Conservation (phyloP, 148 eudicot genomes). For the Cornus suecica region DNA sequence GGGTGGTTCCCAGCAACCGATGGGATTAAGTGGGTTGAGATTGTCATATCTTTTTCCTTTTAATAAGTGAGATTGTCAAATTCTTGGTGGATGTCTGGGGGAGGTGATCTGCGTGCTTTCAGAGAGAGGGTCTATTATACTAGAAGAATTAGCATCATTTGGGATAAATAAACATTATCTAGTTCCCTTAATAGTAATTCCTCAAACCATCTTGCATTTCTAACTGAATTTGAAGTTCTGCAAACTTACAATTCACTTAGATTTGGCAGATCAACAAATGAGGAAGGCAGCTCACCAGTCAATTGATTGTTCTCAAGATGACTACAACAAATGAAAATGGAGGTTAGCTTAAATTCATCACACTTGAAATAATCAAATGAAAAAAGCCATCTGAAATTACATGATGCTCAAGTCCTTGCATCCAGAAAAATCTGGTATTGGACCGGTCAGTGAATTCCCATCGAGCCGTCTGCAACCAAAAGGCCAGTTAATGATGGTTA, state of each 20-base stretch:
- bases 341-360: background rate
- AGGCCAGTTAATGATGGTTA: constrained; percentile 11
- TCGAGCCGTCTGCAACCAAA: constrained; percentile 75
- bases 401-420: constrained; percentile 70
- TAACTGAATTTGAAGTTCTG: background rate
- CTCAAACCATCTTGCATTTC: background rate
- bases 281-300: constrained; percentile 72
- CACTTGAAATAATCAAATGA: background rate
- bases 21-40: background rate
- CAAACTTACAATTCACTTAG: constrained; percentile 82
- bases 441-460: constrained; percentile 77
- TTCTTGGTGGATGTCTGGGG: background rate
- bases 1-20: background rate
- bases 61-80: no score
- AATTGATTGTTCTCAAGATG: constrained; percentile 92
- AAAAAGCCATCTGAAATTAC: constrained; percentile 33
- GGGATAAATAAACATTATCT: background rate
- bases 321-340: constrained; percentile 36
- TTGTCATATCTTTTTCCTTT: background rate
- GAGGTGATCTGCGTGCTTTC: background rate
- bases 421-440: constrained; percentile 87
- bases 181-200: background rate
- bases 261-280: constrained; percentile 57
- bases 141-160: background rate
- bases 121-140: background rate